phyloP scores from a whole-genome alignment of 2,329 filamentous ascomycete species.

The Microsporum canis region DNA sequence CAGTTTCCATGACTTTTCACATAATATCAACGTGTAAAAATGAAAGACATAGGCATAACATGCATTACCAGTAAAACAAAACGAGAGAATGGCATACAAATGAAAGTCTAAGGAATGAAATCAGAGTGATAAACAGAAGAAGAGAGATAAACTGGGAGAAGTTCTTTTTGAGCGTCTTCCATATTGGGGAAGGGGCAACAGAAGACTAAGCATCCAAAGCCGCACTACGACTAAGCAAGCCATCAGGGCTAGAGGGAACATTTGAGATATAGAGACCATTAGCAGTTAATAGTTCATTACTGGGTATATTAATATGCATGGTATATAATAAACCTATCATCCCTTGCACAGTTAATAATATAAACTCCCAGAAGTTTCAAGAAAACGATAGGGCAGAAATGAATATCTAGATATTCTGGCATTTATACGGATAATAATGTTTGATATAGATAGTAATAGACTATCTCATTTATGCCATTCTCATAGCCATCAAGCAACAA shows the following conservation, averaged over 20 bases:
- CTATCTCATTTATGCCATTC: neutral
- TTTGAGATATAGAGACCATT: neutral
- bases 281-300: neutral
- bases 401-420: neutral
- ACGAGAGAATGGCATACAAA: constrained; percentile 2
- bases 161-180: constrained; percentile 1
- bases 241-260: neutral
- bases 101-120: constrained; percentile 1
- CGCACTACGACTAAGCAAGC: constrained; percentile 1
- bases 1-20: neutral
- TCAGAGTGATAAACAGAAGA: neutral
- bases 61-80: neutral
- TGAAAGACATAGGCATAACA: neutral
- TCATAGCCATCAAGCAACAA: neutral
- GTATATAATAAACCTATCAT: neutral
- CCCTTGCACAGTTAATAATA: too few species aligned
- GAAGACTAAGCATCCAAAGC: constrained; percentile 5
- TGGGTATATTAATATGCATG: neutral
- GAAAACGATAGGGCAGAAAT: neutral
- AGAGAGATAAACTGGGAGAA: neutral
- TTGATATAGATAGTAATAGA: neutral
- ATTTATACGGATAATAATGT: neutral
- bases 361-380: too few species aligned
- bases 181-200: constrained; percentile 11
- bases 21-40: neutral